A percentile compares a stretch with the other conserved stretches of the same genome.
These are phyloP conservation scores for Tinospora cordifolia DNA, from an alignment of 164 flowering plant genomes.

Conservation along the genomic window DNA sequence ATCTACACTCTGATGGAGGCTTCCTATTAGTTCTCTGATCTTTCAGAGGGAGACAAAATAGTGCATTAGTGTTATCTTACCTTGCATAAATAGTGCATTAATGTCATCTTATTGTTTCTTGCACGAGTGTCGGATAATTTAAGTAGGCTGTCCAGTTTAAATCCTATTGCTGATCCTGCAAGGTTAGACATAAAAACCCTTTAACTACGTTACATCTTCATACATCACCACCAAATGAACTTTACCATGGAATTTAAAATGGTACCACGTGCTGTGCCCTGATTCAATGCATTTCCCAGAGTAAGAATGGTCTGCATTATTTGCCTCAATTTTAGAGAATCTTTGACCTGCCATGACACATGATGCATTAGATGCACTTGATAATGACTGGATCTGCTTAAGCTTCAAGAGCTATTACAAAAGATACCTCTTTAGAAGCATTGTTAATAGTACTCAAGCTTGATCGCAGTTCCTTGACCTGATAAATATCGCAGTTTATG, in stretches of 20 bases:
- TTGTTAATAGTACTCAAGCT: constrained; percentile 62
- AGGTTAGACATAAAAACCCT: neutral
- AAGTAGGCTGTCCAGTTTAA: constrained; percentile 96
- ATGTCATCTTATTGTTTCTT: constrained; percentile 89
- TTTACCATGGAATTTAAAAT: neutral
- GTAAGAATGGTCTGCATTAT: constrained; percentile 97
- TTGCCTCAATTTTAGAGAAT: constrained; percentile 77
- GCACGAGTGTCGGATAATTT: constrained; percentile 98
- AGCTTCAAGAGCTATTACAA: neutral
- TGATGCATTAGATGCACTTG: constrained; percentile 9
- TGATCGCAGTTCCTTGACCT: constrained; percentile 70
- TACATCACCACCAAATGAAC: neutral
- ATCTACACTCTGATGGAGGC: too few relatives aligned
- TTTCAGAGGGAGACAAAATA: too few relatives aligned
- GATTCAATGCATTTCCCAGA: constrained; percentile 94
- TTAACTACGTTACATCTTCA: neutral
- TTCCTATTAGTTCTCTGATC: too few relatives aligned
- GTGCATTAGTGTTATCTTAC: constrained; percentile 23
- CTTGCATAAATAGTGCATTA: constrained; percentile 98
- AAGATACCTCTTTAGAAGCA: constrained; percentile 75
- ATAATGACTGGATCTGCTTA: neutral
- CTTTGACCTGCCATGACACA: constrained; percentile 63
- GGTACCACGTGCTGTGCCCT: constrained; percentile 94
- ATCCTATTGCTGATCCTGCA: constrained; percentile 96
- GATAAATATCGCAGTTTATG: constrained; percentile 14